A percentile compares a stretch with the other conserved stretches of the same genome.
phyloP scores from a whole-genome alignment of 1,139 yeast genomes.

The Meyerozyma guilliermondii region DNA sequence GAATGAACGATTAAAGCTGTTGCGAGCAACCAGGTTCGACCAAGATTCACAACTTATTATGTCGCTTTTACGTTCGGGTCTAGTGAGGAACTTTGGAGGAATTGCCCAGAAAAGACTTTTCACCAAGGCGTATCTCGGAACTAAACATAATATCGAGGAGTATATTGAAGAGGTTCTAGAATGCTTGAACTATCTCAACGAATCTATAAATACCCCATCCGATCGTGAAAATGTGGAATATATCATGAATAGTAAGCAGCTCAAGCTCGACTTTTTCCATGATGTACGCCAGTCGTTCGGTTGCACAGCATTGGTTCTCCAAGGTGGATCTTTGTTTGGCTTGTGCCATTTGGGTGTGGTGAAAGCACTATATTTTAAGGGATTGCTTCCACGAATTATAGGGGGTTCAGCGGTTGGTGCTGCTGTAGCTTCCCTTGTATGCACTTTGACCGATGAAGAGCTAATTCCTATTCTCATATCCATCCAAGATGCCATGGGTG shows the following conservation, averaged over 20 bases:
- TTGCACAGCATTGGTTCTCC: constrained; percentile 80
- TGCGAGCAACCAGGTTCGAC: constrained; percentile 57
- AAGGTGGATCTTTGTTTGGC: constrained; percentile 94
- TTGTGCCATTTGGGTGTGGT: constrained; percentile 91
- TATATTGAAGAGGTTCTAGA: constrained; percentile 71
- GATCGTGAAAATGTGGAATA: constrained; percentile 26
- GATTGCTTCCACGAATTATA: constrained; percentile 74
- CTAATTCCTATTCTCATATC: constrained; percentile 43
- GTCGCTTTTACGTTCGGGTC: constrained; percentile 75
- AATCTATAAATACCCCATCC: constrained; percentile 24
- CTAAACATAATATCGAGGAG: constrained; percentile 82
- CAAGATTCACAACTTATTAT: constrained; percentile 58
- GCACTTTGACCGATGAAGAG: constrained; percentile 60
- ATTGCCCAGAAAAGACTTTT: constrained; percentile 76
- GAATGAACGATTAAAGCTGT: constrained; percentile 61
- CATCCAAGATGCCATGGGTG: constrained; percentile 49
- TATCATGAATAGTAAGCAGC: constrained; percentile 48
- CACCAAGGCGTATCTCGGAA: constrained; percentile 80
- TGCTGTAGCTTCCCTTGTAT: constrained; percentile 80
- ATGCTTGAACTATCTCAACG: constrained; percentile 56
- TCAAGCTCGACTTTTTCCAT: constrained; percentile 79
- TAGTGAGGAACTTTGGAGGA: constrained; percentile 87
- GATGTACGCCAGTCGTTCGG: constrained; percentile 90
- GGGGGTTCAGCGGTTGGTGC: constrained; percentile 97
- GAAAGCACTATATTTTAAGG: constrained; percentile 67